Conservation (phyloP, 768 basidiomycete species). For the Lactarius tabidus region DNA sequence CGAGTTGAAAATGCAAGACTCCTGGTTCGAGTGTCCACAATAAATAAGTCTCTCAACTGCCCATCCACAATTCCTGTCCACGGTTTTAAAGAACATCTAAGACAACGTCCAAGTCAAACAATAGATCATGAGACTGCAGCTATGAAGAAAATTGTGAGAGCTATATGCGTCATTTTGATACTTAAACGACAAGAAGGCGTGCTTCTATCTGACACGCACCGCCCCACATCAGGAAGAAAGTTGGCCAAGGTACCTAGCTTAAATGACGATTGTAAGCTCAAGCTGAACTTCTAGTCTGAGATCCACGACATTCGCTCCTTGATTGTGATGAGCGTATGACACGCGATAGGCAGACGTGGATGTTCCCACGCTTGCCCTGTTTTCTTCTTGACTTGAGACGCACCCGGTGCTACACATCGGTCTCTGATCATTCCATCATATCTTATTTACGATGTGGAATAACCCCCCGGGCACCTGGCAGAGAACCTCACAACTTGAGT, state of each 20-base stretch:
- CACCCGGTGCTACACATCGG: slow-evolving; percentile 12
- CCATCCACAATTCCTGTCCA: neutral
- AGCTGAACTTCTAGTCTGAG: neutral
- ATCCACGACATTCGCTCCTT: neutral
- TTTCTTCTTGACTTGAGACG: neutral
- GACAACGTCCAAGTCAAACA: neutral
- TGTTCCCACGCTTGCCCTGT: neutral
- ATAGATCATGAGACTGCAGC: neutral
- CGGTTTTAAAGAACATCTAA: neutral
- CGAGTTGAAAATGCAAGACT: neutral
- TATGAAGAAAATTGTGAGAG: neutral
- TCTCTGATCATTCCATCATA: neutral
- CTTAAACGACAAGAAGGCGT: too few species aligned
- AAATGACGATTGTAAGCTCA: neutral
- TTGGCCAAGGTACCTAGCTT: neutral
- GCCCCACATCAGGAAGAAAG: neutral
- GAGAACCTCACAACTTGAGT: slow-evolving; percentile 59
- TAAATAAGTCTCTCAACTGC: neutral
- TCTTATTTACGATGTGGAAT: slow-evolving; percentile 21
- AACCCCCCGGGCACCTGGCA: slow-evolving; percentile 37
- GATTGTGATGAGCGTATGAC: neutral
- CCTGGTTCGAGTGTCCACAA: neutral
- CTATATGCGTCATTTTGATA: neutral
- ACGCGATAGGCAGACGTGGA: neutral
- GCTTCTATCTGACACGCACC: neutral